phyloP scores from a whole-genome alignment of 1,284 basidiomycete species.

The Apiotrichum akiyoshidainum region DNA sequence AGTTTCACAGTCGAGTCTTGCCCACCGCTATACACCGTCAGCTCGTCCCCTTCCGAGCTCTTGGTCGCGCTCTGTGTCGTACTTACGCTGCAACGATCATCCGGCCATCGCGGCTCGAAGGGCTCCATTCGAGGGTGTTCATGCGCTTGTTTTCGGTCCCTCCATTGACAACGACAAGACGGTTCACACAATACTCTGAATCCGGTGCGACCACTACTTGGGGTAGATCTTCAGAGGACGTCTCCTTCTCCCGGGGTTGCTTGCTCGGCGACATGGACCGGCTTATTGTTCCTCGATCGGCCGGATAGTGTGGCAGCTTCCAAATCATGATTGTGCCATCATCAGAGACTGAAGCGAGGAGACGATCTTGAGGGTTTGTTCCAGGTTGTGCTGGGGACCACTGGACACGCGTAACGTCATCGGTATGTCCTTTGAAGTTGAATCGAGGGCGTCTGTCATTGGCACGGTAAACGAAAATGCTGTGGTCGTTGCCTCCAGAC shows the following conservation, averaged over 20 bases:
- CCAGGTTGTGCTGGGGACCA: constrained; percentile 34
- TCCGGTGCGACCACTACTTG: constrained; percentile 23
- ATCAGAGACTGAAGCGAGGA: constrained; percentile 42
- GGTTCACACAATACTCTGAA: constrained; percentile 33
- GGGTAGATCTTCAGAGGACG: constrained; percentile 26
- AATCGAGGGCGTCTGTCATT: constrained; percentile 37
- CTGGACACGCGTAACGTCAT: constrained; percentile 41
- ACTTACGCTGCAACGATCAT: constrained; percentile 48
- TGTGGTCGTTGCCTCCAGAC: constrained; percentile 43
- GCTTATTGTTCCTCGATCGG: constrained; percentile 23
- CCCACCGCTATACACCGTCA: constrained; percentile 28
- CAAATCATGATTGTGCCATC: constrained; percentile 45
- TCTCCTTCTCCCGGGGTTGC: constrained; percentile 17
- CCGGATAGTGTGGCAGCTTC: constrained; percentile 38
- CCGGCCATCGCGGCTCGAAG: constrained; percentile 22
- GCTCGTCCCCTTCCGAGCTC: no score
- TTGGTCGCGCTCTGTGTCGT: no score
- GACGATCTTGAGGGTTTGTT: constrained; percentile 12
- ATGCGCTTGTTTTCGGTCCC: constrained; percentile 43
- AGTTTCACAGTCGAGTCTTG: constrained; percentile 46
- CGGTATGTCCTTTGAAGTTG: constrained; percentile 43
- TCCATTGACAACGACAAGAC: constrained; percentile 34
- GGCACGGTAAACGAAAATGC: constrained; percentile 38
- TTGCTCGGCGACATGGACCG: constrained; percentile 24
- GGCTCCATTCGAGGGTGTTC: constrained; percentile 43